These are phyloP conservation scores for Dothideomycetidae sp. DNA, from an alignment of 2,329 filamentous ascomycete species.

Conservation along the genomic window DNA sequence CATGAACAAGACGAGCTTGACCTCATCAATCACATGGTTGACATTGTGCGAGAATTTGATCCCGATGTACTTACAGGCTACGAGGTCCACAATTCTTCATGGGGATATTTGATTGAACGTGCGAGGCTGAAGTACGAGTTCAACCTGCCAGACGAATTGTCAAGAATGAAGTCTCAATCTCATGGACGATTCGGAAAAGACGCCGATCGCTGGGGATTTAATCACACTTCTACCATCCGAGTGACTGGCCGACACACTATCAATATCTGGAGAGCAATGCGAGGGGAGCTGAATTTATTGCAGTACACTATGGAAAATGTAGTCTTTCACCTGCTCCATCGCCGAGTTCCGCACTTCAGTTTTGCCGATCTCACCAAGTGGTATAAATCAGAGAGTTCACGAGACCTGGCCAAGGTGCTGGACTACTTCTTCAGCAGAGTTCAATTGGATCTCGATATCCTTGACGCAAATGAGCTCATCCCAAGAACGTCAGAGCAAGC, in stretches of 20 bases:
- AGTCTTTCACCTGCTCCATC: constrained; percentile 76
- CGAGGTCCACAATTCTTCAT: constrained; percentile 83
- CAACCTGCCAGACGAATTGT: constrained; percentile 81
- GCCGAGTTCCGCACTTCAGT: constrained; percentile 74
- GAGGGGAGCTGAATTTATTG: constrained; percentile 74
- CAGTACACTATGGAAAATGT: constrained; percentile 97
- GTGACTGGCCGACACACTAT: constrained; percentile 94
- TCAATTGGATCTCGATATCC: constrained; percentile 72
- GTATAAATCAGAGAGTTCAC: constrained; percentile 55
- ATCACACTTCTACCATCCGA: constrained; percentile 77
- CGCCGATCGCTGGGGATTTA: constrained; percentile 83
- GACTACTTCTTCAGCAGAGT: constrained; percentile 65
- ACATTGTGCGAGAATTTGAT: constrained; percentile 70
- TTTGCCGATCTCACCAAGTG: constrained; percentile 67
- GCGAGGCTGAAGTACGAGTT: constrained; percentile 77
- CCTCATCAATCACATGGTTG: constrained; percentile 69
- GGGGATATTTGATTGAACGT: constrained; percentile 90
- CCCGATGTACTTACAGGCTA: constrained; percentile 91
- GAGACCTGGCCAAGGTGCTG: constrained; percentile 59
- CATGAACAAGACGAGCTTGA: constrained; percentile 71
- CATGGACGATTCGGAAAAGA: constrained; percentile 77
- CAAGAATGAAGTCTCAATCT: constrained; percentile 70
- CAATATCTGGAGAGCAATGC: constrained; percentile 94
- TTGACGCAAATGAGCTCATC: constrained; percentile 81
- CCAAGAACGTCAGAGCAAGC: constrained; percentile 88